Evolutionary conservation across 2,329 filamentous ascomycete species (phyloP).

Genomic region (Emydomyces testavorans): DNA sequence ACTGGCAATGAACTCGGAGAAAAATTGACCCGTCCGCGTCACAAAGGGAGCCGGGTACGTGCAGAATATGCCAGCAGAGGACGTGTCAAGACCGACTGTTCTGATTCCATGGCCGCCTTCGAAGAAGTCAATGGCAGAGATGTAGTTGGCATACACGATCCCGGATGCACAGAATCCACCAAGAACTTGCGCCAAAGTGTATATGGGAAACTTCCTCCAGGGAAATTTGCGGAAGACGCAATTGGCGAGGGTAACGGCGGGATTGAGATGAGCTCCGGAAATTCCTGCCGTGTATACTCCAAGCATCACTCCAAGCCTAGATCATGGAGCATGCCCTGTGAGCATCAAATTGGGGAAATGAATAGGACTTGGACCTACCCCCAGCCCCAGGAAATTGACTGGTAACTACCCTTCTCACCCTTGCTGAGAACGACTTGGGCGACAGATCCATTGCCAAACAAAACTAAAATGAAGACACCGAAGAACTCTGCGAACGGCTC

Average conservation of each 20-base stretch:
- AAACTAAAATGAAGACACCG: conserved; percentile 54
- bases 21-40: conserved; percentile 55
- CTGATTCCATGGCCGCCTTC: conserved; percentile 49
- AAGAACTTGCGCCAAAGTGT: conserved; percentile 53
- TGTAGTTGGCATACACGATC: conserved; percentile 53
- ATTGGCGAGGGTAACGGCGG: conserved; percentile 59
- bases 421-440: conserved; percentile 54
- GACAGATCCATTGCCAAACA: conserved; percentile 61
- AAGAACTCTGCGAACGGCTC: conserved; percentile 58
- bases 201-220: conserved; percentile 59
- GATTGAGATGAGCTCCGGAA: conserved; percentile 57
- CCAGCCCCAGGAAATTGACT: conserved; percentile 44
- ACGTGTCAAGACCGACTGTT: conserved; percentile 49
- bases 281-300: conserved; percentile 51
- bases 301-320: conserved; percentile 54
- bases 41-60: conserved; percentile 55
- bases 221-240: conserved; percentile 58
- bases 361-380: conserved; percentile 26
- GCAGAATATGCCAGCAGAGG: conserved; percentile 60
- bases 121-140: conserved; percentile 51
- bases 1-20: conserved; percentile 59
- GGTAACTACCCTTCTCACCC: conserved; percentile 37
- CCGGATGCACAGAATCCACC: conserved; percentile 54
- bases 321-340: conserved; percentile 5
- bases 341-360: neutral